These are phyloP conservation scores for Phlyctochytrium bullatum DNA, from an alignment of 192 early-diverging fungal genomes.

Conservation along the genomic window DNA sequence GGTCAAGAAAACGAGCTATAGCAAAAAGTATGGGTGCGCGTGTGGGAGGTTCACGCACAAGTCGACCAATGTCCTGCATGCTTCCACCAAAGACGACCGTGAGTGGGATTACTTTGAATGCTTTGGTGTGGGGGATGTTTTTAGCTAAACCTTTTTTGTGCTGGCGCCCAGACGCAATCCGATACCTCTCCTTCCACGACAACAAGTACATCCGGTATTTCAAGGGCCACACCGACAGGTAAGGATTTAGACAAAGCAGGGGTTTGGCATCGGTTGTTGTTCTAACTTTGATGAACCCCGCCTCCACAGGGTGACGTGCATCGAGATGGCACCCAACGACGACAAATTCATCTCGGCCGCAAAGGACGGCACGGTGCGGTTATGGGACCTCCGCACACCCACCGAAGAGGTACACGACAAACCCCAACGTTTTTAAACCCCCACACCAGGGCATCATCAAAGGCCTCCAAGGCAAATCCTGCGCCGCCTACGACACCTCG, in stretches of 20 bases:
- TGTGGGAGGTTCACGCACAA: constrained; percentile 86
- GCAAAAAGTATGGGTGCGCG: constrained; percentile 94
- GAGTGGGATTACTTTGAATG: not conserved
- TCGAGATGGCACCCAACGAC: constrained; percentile 82
- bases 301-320: constrained; percentile 59
- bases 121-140: too few relatives aligned
- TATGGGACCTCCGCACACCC: constrained; percentile 79
- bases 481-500: constrained; percentile 74
- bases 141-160: not conserved
- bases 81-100: constrained; percentile 93
- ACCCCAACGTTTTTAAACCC: not conserved
- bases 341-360: constrained; percentile 82
- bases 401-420: constrained; percentile 51
- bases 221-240: constrained; percentile 75
- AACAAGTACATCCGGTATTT: constrained; percentile 95
- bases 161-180: constrained; percentile 68
- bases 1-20: constrained; percentile 70
- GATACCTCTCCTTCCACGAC: constrained; percentile 92
- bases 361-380: constrained; percentile 68
- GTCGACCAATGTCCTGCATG: constrained; percentile 75
- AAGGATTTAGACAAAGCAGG: not conserved
- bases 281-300: not conserved
- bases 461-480: constrained; percentile 3
- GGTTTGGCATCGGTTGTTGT: not conserved
- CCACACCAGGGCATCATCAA: constrained; percentile 15